A percentile compares a stretch with the other conserved stretches of the same genome.
Evolutionary conservation across 257 asterid genomes (phyloP).

Genomic region (Asclepias syriaca): DNA sequence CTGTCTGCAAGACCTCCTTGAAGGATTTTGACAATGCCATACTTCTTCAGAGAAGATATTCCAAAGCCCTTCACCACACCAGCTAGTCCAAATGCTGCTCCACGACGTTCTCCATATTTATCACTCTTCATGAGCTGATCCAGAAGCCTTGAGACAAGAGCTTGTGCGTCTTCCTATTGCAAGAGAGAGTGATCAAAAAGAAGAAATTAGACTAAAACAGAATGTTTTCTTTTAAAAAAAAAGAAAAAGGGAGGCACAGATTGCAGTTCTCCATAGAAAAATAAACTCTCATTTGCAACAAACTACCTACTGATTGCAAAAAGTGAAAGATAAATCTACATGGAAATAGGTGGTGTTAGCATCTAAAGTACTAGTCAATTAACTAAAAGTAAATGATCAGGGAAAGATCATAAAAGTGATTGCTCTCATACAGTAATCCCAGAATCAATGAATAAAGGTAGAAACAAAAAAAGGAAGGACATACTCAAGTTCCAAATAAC

Average conservation of each 20-base stretch:
- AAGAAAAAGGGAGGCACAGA: neutral
- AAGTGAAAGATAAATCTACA: neutral
- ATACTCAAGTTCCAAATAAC: neutral
- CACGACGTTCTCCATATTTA: slow-evolving; percentile 99
- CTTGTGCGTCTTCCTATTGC: slow-evolving; percentile 77
- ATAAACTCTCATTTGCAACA: neutral
- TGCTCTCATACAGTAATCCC: neutral
- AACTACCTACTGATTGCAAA: neutral
- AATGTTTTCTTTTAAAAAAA: neutral
- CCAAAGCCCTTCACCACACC: slow-evolving; percentile 92
- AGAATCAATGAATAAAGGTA: neutral
- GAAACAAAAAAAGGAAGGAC: neutral
- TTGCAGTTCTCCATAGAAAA: neutral
- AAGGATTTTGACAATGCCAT: slow-evolving; percentile 55
- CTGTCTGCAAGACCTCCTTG: slow-evolving; percentile 81
- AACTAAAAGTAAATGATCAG: neutral
- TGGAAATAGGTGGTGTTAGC: neutral
- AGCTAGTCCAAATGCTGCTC: slow-evolving; percentile 98
- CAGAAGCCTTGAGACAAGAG: slow-evolving; percentile 76
- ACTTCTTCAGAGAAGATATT: slow-evolving; percentile 78
- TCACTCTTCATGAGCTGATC: slow-evolving; percentile 89
- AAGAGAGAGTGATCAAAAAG: neutral
- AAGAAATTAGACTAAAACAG: neutral
- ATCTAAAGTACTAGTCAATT: neutral
- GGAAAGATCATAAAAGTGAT: neutral